These are phyloP conservation scores for Alternaria arbusti DNA, from an alignment of 2,329 filamentous ascomycete species.

Conservation along the genomic window DNA sequence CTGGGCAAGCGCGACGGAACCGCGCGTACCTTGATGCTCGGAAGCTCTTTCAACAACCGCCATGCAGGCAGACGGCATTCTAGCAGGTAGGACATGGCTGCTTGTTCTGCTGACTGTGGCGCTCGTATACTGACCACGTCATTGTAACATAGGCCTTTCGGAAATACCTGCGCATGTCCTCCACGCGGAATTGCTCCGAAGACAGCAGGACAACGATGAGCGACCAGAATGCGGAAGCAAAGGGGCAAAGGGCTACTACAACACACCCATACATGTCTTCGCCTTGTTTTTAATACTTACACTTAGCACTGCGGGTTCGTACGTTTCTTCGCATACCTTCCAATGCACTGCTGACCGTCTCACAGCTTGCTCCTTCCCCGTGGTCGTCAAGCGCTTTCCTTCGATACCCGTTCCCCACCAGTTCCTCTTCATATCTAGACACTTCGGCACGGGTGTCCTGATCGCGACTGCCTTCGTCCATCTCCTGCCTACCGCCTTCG, in stretches of 20 bases:
- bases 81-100: constrained; percentile 26
- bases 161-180: constrained; percentile 54
- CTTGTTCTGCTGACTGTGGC: background rate
- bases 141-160: constrained; percentile 28
- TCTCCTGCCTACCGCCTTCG: constrained; percentile 50
- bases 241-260: constrained; percentile 56
- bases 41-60: constrained; percentile 17
- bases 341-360: constrained; percentile 19
- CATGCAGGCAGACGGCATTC: constrained; percentile 24
- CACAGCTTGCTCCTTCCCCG: constrained; percentile 49
- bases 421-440: constrained; percentile 49
- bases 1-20: constrained; percentile 13
- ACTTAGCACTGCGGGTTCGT: constrained; percentile 60
- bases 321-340: background rate
- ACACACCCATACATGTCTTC: constrained; percentile 62
- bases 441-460: constrained; percentile 51
- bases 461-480: constrained; percentile 52
- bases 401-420: constrained; percentile 47
- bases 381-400: constrained; percentile 49
- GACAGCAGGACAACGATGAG: constrained; percentile 52
- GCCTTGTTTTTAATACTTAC: constrained; percentile 64
- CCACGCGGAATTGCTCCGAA: constrained; percentile 57
- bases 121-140: constrained; percentile 19
- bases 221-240: constrained; percentile 62
- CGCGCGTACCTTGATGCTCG: constrained; percentile 10